A percentile compares a stretch with the other conserved stretches of the same genome.
phyloP scores from a whole-genome alignment of 1,284 basidiomycete genomes.

The Tetrapyrgos nigripes region DNA sequence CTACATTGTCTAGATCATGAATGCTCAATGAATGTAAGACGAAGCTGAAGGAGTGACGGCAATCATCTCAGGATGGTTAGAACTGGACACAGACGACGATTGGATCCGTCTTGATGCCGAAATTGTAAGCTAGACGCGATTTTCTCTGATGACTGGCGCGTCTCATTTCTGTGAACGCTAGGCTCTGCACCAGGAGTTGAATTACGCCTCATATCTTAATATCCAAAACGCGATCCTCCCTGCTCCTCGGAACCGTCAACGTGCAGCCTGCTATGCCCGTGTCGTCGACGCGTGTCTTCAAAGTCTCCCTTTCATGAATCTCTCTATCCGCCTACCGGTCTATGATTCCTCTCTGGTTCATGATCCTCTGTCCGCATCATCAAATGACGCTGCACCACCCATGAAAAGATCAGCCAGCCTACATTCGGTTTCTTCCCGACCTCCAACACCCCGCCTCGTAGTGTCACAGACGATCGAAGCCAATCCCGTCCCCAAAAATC shows the following conservation, averaged over 20 bases:
- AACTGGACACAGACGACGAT: slow-evolving; percentile 92
- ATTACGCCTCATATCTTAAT: slow-evolving; percentile 93
- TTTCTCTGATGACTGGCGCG: background rate
- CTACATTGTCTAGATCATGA: background rate
- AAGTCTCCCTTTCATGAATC: slow-evolving; percentile 71
- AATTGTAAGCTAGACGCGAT: slow-evolving; percentile 62
- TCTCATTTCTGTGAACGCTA: slow-evolving; percentile 33
- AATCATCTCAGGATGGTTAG: slow-evolving; percentile 92
- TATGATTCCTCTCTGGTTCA: slow-evolving; percentile 72
- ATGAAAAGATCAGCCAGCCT: slow-evolving; percentile 12
- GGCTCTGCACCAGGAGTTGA: slow-evolving; percentile 94
- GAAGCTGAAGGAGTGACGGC: slow-evolving; percentile 84
- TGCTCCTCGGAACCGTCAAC: slow-evolving; percentile 85
- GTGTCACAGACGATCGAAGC: slow-evolving; percentile 30
- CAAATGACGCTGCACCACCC: slow-evolving; percentile 15
- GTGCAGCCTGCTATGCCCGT: slow-evolving; percentile 92
- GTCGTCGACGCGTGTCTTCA: slow-evolving; percentile 83
- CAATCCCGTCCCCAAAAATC: slow-evolving; percentile 26
- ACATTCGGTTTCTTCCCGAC: slow-evolving; percentile 30
- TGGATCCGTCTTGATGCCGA: slow-evolving; percentile 97
- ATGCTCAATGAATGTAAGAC: no score
- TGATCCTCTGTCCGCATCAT: slow-evolving; percentile 37
- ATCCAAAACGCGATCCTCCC: slow-evolving; percentile 88
- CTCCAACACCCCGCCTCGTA: slow-evolving; percentile 43
- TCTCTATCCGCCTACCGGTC: slow-evolving; percentile 86